These are phyloP conservation scores for Citropsis articulata DNA, from an alignment of 345 rosid species.

Conservation along the genomic window DNA sequence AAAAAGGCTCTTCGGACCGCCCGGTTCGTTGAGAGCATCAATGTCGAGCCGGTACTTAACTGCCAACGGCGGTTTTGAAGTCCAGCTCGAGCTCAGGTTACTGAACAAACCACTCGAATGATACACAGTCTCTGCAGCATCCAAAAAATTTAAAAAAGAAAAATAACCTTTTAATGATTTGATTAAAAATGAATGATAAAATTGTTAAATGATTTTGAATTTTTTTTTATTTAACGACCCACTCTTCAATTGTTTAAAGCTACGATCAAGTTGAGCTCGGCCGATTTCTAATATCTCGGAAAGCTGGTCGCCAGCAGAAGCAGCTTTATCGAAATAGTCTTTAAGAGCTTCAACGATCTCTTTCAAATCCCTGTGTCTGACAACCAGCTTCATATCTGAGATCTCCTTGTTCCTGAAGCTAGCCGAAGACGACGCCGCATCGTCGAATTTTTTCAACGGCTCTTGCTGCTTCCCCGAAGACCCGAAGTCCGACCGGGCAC, in stretches of 20 bases:
- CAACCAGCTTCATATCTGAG: conserved; percentile 69
- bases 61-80: conserved; percentile 89
- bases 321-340: conserved; percentile 81
- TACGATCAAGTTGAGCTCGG: conserved; percentile 89
- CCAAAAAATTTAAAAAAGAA: not conserved
- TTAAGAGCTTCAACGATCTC: conserved; percentile 83
- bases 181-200: not conserved
- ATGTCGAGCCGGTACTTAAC: conserved; percentile 83
- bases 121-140: conserved; percentile 74
- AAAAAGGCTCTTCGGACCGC: conserved; percentile 73
- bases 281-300: conserved; percentile 84
- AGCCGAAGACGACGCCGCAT: conserved; percentile 43
- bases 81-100: conserved; percentile 91
- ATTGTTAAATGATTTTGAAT: not conserved
- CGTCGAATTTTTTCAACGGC: conserved; percentile 37
- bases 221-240: conserved; percentile 6
- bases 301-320: conserved; percentile 75
- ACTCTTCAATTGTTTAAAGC: conserved; percentile 91
- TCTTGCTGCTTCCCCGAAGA: conserved; percentile 34
- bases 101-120: conserved; percentile 90
- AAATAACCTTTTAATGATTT: not conserved
- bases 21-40: conserved; percentile 49
- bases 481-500: conserved; percentile 61
- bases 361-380: conserved; percentile 89
- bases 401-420: conserved; percentile 57